Evolutionary conservation across 2,329 filamentous ascomycete species (phyloP), one percentile per base, ranked within the genome.

Genomic region (Diaporthe helianthi): DNA sequence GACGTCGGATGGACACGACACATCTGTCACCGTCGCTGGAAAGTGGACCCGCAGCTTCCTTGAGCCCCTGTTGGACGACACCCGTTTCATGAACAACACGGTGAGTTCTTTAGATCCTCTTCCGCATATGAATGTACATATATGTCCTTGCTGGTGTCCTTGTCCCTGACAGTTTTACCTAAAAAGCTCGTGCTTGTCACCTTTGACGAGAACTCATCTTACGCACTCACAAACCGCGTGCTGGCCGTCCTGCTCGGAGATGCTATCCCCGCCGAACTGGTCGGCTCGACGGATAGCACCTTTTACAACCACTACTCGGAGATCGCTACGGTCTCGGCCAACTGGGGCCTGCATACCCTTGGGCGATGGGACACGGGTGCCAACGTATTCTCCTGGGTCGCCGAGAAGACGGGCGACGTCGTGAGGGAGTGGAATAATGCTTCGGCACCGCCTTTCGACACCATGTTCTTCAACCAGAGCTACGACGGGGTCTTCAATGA

Each of bases 131-230:
- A 4, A 24, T 7, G 29, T 10, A 15, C 12, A 22, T 26, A 13
- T 1, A 12, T 33, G n/a, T 24, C 13, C n/a, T 47, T 22, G 19
- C 41, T 17, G 13, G 55, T 9, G 19, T 2, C 13, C 13, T 17
- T 22, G 19, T 33, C 46, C 8, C 58, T 63, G 88, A 92, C 76
- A 94, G 13, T 47, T 13, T 24, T 24, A 24, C n/a, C 44, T 12
- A 8, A 15, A 49, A 49, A 63, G 58, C 12, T 96, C 1, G 85
- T 96, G 12, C 82, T 95, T 6, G 79, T 96, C 70, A 94, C 89
- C 12, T 96, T 93, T 75, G 93, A 96, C 73, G 93, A 96, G 81
- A 92, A 90, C 77, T 87, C 90, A 74, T 89, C 86, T 12, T 93
- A 94, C 79, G 79, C 83, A 7, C 80, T 83, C 31, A 85, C 87